A percentile compares a stretch with the other conserved stretches of the same genome.
Conservation (phyloP, 2,329 filamentous ascomycete genomes). For the Fusarium fujikuroi region DNA sequence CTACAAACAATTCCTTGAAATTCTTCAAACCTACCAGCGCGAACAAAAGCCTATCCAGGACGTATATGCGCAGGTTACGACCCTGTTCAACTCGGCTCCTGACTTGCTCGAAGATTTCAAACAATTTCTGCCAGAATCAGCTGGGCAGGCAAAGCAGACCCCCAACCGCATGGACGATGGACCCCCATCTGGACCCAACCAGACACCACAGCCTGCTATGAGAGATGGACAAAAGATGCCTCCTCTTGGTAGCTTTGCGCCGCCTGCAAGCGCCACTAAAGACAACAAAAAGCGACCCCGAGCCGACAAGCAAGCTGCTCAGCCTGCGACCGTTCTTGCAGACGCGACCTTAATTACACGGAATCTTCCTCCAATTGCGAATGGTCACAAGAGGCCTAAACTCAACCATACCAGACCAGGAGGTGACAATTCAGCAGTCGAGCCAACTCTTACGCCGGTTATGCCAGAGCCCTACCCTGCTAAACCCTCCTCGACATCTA, state of each 20-base stretch:
- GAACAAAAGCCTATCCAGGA: conserved; percentile 99
- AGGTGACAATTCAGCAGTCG: conserved; percentile 71
- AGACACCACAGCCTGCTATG: conserved; percentile 65
- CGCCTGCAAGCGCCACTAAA: conserved; percentile 81
- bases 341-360: conserved; percentile 55
- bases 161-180: conserved; percentile 68
- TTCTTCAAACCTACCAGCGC: conserved; percentile 96
- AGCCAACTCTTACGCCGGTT: conserved; percentile 87
- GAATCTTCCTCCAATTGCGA: conserved; percentile 47
- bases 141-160: conserved; percentile 62
- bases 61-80: conserved; percentile 96
- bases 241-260: conserved; percentile 93
- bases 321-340: conserved; percentile 56
- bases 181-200: conserved; percentile 56
- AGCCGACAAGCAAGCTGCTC: conserved; percentile 64
- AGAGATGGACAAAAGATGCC: conserved; percentile 82
- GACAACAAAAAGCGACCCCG: conserved; percentile 90
- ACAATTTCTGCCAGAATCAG: conserved; percentile 94
- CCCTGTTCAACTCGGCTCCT: conserved; percentile 90
- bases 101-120: conserved; percentile 98
- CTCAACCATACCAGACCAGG: conserved; percentile 74
- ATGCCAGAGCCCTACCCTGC: conserved; percentile 89
- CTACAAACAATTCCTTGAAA: conserved; percentile 99
- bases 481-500: conserved; percentile 76
- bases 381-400: conserved; percentile 74